Conservation (phyloP, 2,329 filamentous ascomycete genomes). For the Diaporthe australafricana region DNA sequence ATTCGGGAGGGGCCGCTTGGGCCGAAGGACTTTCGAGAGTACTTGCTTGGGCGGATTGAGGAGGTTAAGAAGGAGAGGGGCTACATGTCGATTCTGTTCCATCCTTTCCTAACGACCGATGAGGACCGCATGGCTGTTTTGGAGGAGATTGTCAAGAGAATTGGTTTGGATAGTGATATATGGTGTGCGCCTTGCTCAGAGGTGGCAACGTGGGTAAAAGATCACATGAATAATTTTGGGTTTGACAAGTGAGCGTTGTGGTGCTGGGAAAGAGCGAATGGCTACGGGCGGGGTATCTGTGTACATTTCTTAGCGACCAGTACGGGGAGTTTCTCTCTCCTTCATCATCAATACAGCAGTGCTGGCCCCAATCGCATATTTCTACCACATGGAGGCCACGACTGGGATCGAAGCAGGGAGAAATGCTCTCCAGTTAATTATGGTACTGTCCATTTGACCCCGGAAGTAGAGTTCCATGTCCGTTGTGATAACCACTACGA, state of each 20-base stretch:
- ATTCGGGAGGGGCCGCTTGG: constrained; percentile 34
- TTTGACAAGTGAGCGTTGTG: background rate
- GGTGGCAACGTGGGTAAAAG: constrained; percentile 43
- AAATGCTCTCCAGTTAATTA: too few species aligned
- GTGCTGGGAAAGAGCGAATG: too few species aligned
- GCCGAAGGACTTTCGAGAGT: constrained; percentile 39
- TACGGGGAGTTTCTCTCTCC: too few species aligned
- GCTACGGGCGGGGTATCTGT: too few species aligned
- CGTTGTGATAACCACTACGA: too few species aligned
- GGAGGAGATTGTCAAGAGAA: constrained; percentile 41
- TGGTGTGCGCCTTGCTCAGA: constrained; percentile 45
- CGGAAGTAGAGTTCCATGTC: too few species aligned
- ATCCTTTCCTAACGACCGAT: constrained; percentile 44
- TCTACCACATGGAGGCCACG: too few species aligned
- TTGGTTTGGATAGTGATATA: constrained; percentile 40
- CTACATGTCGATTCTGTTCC: constrained; percentile 46
- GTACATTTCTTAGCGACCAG: too few species aligned
- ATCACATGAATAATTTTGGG: constrained; percentile 36
- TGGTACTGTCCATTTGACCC: too few species aligned
- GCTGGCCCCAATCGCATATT: too few species aligned
- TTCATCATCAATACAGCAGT: too few species aligned
- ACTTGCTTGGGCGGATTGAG: constrained; percentile 41
- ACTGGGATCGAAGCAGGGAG: too few species aligned
- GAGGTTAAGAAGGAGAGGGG: constrained; percentile 38
- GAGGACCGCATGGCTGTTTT: constrained; percentile 44